phyloP scores from a whole-genome alignment of 2,329 filamentous ascomycete genomes.

The Lasiodiplodia theobromae region DNA sequence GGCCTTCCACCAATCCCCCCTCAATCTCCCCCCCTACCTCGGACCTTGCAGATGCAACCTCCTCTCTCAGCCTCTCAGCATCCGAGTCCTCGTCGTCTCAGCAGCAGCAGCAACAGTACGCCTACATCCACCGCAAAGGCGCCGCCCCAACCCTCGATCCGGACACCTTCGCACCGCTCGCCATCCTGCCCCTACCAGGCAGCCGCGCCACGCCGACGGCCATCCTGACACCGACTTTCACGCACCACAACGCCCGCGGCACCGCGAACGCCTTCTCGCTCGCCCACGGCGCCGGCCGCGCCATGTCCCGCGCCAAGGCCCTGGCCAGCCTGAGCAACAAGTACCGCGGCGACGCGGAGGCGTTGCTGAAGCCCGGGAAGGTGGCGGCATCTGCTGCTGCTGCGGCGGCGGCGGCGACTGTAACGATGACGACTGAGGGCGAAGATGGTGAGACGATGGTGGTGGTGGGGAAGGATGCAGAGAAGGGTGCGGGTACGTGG shows the following conservation, averaged over 20 bases:
- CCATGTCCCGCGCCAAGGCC: constrained; percentile 48
- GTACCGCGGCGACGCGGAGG: constrained; percentile 41
- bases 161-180: constrained; percentile 35
- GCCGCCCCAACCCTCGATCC: constrained; percentile 43
- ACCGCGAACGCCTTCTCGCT: constrained; percentile 45
- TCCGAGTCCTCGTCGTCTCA: not conserved
- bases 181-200: constrained; percentile 46
- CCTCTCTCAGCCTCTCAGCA: not conserved
- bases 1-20: constrained; percentile 37
- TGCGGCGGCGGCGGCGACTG: not conserved
- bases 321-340: constrained; percentile 41
- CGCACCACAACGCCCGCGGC: constrained; percentile 38
- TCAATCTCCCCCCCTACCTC: not conserved
- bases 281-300: constrained; percentile 48
- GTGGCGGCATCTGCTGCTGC: not conserved
- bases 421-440: not conserved
- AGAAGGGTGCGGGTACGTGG: constrained; percentile 41
- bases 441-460: constrained; percentile 3
- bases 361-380: constrained; percentile 37
- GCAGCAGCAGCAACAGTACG: constrained; percentile 21
- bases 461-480: constrained; percentile 15
- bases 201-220: constrained; percentile 49
- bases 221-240: constrained; percentile 45
- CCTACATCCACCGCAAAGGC: constrained; percentile 50
- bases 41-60: not conserved